These are phyloP conservation scores for Cyanodermella asteris DNA, from an alignment of 2,329 filamentous ascomycete species.

Conservation along the genomic window DNA sequence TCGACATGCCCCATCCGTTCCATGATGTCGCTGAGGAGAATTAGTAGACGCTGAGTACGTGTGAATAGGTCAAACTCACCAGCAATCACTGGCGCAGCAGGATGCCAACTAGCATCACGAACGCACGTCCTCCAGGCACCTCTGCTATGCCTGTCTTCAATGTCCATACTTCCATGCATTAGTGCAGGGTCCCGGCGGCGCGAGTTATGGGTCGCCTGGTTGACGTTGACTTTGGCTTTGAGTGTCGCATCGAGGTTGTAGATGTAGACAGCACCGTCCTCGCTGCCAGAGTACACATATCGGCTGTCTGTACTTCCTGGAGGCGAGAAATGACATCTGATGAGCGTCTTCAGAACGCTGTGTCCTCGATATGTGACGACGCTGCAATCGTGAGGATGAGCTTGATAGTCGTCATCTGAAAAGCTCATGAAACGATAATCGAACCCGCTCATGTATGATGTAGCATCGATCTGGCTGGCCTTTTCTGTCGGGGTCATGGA, in stretches of 20 bases:
- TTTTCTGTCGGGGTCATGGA: conserved; percentile 59
- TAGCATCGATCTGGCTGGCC: conserved; percentile 28
- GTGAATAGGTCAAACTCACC: conserved; percentile 20
- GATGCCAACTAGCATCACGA: conserved; percentile 79
- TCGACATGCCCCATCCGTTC: conserved; percentile 53
- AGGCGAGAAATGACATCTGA: conserved; percentile 88
- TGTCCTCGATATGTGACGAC: conserved; percentile 88
- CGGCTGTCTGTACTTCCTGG: conserved; percentile 65
- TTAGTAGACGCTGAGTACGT: conserved; percentile 1
- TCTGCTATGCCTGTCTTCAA: conserved; percentile 24
- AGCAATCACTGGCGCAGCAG: conserved; percentile 57
- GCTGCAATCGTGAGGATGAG: conserved; percentile 69
- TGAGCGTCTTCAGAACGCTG: conserved; percentile 68
- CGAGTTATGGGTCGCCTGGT: conserved; percentile 41
- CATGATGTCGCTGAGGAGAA: conserved; percentile 45
- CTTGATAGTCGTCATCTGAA: conserved; percentile 30
- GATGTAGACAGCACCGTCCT: conserved; percentile 73
- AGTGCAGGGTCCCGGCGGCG: conserved; percentile 32
- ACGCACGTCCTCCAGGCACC: conserved; percentile 55
- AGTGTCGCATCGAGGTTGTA: conserved; percentile 85
- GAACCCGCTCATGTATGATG: conserved; percentile 34
- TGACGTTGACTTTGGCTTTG: conserved; percentile 58
- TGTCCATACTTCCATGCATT: conserved; percentile 33
- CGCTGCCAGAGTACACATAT: conserved; percentile 82
- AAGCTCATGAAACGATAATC: conserved; percentile 39